Evolutionary conservation across 495 filamentous ascomycete species (phyloP), one percentile per base, ranked within the genome.

Genomic region (Penicillium dipodomyicola): DNA sequence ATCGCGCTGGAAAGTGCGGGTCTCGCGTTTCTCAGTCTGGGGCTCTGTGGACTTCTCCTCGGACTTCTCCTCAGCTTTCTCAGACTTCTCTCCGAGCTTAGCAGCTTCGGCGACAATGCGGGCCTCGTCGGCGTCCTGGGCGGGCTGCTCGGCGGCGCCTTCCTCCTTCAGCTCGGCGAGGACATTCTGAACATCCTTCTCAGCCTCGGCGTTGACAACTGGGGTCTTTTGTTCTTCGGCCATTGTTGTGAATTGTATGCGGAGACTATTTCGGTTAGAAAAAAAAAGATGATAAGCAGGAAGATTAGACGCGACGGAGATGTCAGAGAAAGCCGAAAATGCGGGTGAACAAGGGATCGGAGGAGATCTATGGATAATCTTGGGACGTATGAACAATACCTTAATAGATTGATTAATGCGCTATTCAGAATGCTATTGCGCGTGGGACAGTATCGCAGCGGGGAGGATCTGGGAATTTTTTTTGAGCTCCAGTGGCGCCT

Each of bases 111-210:
- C 74, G 58, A 77, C 71, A 52, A 76, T 77, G 52, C 70, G 73
- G 47, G 74, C 71, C 57, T 78, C 77, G 41, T 76, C 70, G n/a
- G 69, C 59, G 44, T 72, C 69, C 53, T 74, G 67, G 44, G 64
- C 51, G 33, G 70, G 61, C 58, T 65, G 63, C 59, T 66, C 70
- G 11, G 58, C 25, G 33, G 63, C 50, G n/a, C 54, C 58, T 23
- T 61, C 56, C 32, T 75, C 74, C 67, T 79, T 76, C 69, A 79
- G 62, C 60, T 79, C 77, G 11, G 73, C 71, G 29, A 78, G 70
- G 15, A 78, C 71, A 58, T 73, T 70, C 69, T 77, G 74, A 33
- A 79, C 77, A 66, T 78, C 75, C 66, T 76, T 67, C 58, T 72
- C 73, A 15, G 77, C 73, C 47, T 75, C 74, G 41, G 67, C 59